Evolutionary conservation across 176 grass and related monocot genomes (phyloP).

Genomic region (Aegilops speltoides): DNA sequence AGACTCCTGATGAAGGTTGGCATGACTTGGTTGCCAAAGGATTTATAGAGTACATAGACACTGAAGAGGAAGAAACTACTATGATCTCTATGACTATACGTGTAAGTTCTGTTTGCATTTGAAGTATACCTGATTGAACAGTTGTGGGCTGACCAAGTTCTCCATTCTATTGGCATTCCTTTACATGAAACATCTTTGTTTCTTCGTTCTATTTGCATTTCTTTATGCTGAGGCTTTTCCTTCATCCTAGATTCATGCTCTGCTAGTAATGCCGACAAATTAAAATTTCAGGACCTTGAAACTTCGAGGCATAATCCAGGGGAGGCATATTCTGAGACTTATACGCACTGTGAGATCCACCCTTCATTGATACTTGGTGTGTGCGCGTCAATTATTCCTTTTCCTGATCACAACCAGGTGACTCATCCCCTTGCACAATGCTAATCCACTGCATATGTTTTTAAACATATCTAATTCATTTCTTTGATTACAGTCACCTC

Average conservation of each 20-base stretch:
- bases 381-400: slow-evolving; percentile 98
- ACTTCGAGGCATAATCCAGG: slow-evolving; percentile 68
- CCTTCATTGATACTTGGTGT: slow-evolving; percentile 97
- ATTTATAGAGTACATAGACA: slow-evolving; percentile 96
- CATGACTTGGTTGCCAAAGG: slow-evolving; percentile 94
- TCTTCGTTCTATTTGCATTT: background rate
- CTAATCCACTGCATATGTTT: background rate
- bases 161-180: background rate
- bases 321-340: slow-evolving; percentile 79
- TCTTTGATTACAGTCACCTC: slow-evolving; percentile 69
- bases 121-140: slow-evolving; percentile 21
- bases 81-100: slow-evolving; percentile 99
- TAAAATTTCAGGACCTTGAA: slow-evolving; percentile 71
- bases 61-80: slow-evolving; percentile 96
- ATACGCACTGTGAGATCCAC: slow-evolving; percentile 98
- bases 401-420: slow-evolving; percentile 99
- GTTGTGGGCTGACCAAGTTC: background rate
- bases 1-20: slow-evolving; percentile 91
- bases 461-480: slow-evolving; percentile 29
- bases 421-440: slow-evolving; percentile 27
- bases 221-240: background rate
- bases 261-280: slow-evolving; percentile 24
- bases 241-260: slow-evolving; percentile 34
- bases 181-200: background rate
- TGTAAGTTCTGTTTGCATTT: slow-evolving; percentile 48